Percentiles rank a stretch among this genome's conserved stretches.
These are phyloP conservation scores for Trichoderma sp. DNA, from an alignment of 2,329 filamentous ascomycete species.

Conservation along the genomic window DNA sequence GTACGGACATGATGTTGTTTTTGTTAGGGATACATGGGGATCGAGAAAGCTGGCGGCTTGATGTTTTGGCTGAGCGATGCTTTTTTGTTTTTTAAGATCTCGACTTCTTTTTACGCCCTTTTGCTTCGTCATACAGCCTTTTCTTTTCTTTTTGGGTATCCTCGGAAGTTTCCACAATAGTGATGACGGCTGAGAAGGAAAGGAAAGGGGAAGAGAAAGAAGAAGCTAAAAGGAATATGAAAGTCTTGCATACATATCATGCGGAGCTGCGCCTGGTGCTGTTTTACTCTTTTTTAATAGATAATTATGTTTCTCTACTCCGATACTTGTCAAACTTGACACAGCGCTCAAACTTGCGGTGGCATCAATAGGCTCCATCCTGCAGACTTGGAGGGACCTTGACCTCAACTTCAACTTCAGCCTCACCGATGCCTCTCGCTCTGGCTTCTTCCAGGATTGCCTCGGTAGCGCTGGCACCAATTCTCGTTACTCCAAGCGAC, in stretches of 20 bases:
- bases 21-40: not conserved
- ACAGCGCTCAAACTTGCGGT: not conserved
- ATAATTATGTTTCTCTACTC: not conserved
- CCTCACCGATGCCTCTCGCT: slow-evolving; percentile 43
- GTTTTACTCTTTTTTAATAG: not conserved
- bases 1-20: slow-evolving; percentile 15
- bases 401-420: slow-evolving; percentile 22
- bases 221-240: not conserved
- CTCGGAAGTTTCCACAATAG: not conserved
- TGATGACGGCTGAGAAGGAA: not conserved
- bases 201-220: not conserved
- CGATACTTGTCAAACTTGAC: not conserved
- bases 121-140: not conserved
- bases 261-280: not conserved
- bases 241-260: slow-evolving; percentile 3
- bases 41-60: not conserved
- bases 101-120: not conserved
- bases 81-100: not conserved
- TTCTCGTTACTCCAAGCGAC: slow-evolving; percentile 52
- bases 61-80: not conserved
- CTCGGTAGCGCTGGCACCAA: slow-evolving; percentile 55
- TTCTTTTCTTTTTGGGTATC: slow-evolving; percentile 5
- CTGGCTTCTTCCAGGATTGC: slow-evolving; percentile 55
- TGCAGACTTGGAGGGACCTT: slow-evolving; percentile 15
- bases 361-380: slow-evolving; percentile 5